Percentiles rank a stretch among this genome's conserved stretches.
Conservation (phyloP, 2,329 filamentous ascomycete genomes). For the Pseudogymnoascus sp. region DNA sequence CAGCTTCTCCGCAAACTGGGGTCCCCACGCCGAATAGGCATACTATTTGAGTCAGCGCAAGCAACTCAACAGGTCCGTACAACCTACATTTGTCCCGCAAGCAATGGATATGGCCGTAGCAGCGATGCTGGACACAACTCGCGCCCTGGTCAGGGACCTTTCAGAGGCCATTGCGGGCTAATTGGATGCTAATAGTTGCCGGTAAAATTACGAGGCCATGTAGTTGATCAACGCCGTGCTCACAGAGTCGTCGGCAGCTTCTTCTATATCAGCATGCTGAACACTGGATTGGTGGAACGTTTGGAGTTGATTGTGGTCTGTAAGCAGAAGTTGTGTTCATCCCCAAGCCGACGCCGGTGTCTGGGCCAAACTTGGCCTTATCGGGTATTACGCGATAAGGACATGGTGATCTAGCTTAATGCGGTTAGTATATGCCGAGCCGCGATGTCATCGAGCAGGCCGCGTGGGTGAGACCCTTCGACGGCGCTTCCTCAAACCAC, state of each 20-base stretch:
- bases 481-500: constrained; percentile 6
- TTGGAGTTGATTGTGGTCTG: not conserved
- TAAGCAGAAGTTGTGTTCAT: not conserved
- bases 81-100: constrained; percentile 80
- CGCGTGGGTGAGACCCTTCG: not conserved
- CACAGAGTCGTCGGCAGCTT: not conserved
- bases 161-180: constrained; percentile 34
- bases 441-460: constrained; percentile 3
- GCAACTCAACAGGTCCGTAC: not conserved
- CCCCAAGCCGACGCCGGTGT: not conserved
- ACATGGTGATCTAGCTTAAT: not conserved
- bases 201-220: constrained; percentile 8
- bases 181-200: not conserved
- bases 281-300: not conserved
- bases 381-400: constrained; percentile 10
- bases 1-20: constrained; percentile 82
- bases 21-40: constrained; percentile 96
- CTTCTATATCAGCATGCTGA: not conserved
- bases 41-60: constrained; percentile 51
- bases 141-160: constrained; percentile 48
- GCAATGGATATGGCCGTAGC: constrained; percentile 78
- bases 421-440: not conserved
- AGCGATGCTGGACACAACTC: constrained; percentile 74
- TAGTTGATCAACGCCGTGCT: not conserved
- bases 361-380: not conserved